These are phyloP conservation scores for Phaffia rhodozyma DNA, from an alignment of 1,284 basidiomycete species.

Conservation along the genomic window DNA sequence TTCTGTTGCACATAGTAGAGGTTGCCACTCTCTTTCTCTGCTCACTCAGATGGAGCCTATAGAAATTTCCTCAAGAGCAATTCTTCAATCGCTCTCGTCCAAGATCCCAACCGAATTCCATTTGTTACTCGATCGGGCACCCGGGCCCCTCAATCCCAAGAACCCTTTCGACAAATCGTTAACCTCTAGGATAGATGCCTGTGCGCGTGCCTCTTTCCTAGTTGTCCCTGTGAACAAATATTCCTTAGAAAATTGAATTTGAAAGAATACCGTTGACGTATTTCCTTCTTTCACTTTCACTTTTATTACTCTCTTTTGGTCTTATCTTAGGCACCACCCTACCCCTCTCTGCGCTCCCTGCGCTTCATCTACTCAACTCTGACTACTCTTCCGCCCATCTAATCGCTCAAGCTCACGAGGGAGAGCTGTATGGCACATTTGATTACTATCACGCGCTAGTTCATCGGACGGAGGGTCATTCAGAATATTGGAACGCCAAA, in stretches of 20 bases:
- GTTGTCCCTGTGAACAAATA: not conserved
- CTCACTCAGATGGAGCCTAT: too few species aligned
- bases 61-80: too few species aligned
- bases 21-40: too few species aligned
- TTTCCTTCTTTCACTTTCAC: not conserved
- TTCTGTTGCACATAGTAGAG: too few species aligned
- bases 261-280: not conserved
- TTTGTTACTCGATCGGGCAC: too few species aligned
- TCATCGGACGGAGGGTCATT: not conserved
- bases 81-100: too few species aligned
- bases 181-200: not conserved
- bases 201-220: not conserved
- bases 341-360: not conserved
- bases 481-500: not conserved
- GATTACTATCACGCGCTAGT: not conserved
- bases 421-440: not conserved
- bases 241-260: not conserved
- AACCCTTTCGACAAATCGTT: too few species aligned
- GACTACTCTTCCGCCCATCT: not conserved
- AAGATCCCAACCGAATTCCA: too few species aligned
- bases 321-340: too few species aligned
- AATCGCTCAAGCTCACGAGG: not conserved
- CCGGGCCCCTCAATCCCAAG: too few species aligned
- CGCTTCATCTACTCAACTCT: not conserved
- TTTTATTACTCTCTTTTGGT: too few species aligned